Evolutionary conservation across 495 filamentous ascomycete species (phyloP).

Genomic region (Apiosordaria backusii): DNA sequence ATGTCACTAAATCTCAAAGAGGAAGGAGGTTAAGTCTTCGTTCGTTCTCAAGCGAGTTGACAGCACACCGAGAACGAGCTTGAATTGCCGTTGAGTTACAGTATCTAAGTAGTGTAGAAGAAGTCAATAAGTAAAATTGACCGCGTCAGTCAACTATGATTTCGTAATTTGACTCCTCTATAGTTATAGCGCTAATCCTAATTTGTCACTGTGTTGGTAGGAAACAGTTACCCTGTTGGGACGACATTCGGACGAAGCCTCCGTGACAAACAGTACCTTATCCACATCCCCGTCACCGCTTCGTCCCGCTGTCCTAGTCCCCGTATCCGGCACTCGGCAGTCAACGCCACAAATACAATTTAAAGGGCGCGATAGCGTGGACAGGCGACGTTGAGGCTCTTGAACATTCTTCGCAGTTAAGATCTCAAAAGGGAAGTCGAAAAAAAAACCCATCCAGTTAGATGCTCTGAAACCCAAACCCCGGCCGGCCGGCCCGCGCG

Average conservation of each 20-base stretch:
- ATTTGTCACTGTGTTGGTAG: not conserved
- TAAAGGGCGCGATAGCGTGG: not conserved
- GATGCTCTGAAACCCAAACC: not conserved
- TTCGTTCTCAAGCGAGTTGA: not conserved
- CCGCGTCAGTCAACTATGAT: not conserved
- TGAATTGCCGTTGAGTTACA: not conserved
- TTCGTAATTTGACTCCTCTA: not conserved
- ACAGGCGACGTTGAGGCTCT: not conserved
- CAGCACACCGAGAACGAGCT: not conserved
- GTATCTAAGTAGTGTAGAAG: not conserved
- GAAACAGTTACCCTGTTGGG: not conserved
- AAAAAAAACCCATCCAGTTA: not conserved
- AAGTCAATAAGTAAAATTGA: not conserved
- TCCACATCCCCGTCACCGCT: not conserved
- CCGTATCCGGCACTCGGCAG: not conserved
- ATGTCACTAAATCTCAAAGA: not conserved
- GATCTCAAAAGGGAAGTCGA: not conserved
- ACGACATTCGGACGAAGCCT: too few species aligned
- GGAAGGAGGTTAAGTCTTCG: not conserved
- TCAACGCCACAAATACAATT: not conserved
- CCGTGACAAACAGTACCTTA: too few species aligned
- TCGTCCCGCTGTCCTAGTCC: not conserved
- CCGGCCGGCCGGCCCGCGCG: too few species aligned
- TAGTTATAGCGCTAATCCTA: not conserved
- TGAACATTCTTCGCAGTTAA: not conserved